phyloP scores from a whole-genome alignment of 495 filamentous ascomycete species.

The Xylaria venustula region DNA sequence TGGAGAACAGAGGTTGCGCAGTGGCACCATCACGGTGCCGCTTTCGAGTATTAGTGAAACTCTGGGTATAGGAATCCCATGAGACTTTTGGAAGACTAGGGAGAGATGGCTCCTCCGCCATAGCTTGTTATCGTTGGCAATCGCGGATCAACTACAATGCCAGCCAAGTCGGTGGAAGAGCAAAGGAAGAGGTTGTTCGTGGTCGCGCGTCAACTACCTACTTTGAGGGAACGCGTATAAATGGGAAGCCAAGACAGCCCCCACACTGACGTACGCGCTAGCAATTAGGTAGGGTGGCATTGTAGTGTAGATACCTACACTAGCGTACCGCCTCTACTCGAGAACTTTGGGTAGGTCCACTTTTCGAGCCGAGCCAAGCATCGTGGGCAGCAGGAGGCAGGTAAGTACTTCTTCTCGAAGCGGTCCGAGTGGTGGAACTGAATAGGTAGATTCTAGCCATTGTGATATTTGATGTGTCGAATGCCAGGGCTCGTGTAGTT shows the following conservation, averaged over 20 bases:
- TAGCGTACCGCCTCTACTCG: background rate
- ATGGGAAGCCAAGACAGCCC: background rate
- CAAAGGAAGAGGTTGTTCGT: background rate
- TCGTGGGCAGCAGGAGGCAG: background rate
- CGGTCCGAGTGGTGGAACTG: background rate
- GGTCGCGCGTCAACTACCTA: background rate
- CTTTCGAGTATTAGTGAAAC: conserved; percentile 39
- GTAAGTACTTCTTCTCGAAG: background rate
- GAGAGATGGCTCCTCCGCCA: conserved; percentile 48
- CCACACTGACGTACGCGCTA: conserved; percentile 15
- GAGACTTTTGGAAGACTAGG: conserved; percentile 38
- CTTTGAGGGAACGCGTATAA: background rate
- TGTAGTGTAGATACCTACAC: background rate
- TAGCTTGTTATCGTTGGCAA: conserved; percentile 12
- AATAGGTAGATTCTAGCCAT: background rate
- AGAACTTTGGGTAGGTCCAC: too few species aligned
- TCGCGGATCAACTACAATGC: background rate
- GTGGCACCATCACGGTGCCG: conserved; percentile 32
- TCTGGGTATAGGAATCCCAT: conserved; percentile 29
- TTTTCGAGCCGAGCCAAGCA: background rate
- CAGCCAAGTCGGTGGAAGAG: background rate
- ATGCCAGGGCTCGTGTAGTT: background rate
- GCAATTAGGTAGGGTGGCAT: background rate
- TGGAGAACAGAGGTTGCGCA: conserved; percentile 26
- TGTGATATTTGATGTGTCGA: background rate